A percentile compares a stretch with the other conserved stretches of the same genome.
These are phyloP conservation scores for Peniophora sp. DNA, from an alignment of 1,284 basidiomycete genomes.

Conservation along the genomic window DNA sequence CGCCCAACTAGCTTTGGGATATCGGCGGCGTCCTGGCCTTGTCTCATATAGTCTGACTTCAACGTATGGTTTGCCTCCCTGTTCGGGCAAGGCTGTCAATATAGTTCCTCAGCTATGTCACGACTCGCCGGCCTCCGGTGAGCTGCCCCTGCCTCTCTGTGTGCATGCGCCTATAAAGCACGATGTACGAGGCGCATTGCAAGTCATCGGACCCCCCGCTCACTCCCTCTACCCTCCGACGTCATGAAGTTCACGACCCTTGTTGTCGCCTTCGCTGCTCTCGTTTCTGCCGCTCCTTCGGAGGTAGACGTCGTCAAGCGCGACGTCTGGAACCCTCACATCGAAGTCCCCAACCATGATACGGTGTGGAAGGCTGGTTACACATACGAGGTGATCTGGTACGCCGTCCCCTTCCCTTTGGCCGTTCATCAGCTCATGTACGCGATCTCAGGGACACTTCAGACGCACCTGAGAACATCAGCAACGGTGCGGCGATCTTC, in stretches of 20 bases:
- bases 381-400: conserved; percentile 21
- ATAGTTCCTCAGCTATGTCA: no score
- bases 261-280: conserved; percentile 6
- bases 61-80: no score
- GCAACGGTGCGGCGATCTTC: conserved; percentile 14
- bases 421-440: background rate
- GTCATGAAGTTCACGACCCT: conserved; percentile 9
- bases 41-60: no score
- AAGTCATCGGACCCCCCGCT: no score
- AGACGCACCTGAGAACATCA: conserved; percentile 17
- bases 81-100: no score
- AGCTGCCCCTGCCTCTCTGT: no score
- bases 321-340: conserved; percentile 17
- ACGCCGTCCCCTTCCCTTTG: conserved; percentile 1
- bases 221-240: no score
- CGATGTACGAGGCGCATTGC: no score
- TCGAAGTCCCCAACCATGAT: conserved; percentile 15
- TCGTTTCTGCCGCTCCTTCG: conserved; percentile 10
- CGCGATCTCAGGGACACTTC: conserved; percentile 13
- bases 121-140: no score
- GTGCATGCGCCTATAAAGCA: no score
- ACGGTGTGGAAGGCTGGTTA: conserved; percentile 18
- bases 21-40: no score
- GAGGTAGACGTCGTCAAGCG: conserved; percentile 9
- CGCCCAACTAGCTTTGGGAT: no score